These are phyloP conservation scores for slime mould (Dictyostelium discoideum) DNA, from an alignment of 78 protist species.

Conservation along the genomic window dicty_2.7 NC_007088.5:3786001-3786500, in stretches of 20 bases:
- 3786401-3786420: conserved; percentile 19
- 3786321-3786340: not conserved
- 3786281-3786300: conserved; percentile 50
- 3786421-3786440: conserved; percentile 27
- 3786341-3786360: conserved; percentile 27
- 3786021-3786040: conserved; percentile 76
- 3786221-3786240: not conserved
- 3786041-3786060: conserved; percentile 60
- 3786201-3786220: not conserved
- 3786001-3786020: conserved; percentile 52
- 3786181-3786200: conserved; percentile 22
- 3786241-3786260: conserved; percentile 19
- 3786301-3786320: conserved; percentile 33
- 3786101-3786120: conserved; percentile 49
- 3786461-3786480: conserved; percentile 42
- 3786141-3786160: conserved; percentile 75
- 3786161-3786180: not conserved
- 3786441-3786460: conserved; percentile 33
- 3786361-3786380: conserved; percentile 48
- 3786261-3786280: conserved; percentile 51
- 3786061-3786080: conserved; percentile 54
- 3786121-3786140: conserved; percentile 75
- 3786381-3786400: conserved; percentile 67
- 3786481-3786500: conserved; percentile 55
- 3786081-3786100: conserved; percentile 71